Percentiles rank a stretch among this genome's conserved stretches.
phyloP scores from a whole-genome alignment of 2,329 filamentous ascomycete genomes.

The Annulohypoxylon truncatum region DNA sequence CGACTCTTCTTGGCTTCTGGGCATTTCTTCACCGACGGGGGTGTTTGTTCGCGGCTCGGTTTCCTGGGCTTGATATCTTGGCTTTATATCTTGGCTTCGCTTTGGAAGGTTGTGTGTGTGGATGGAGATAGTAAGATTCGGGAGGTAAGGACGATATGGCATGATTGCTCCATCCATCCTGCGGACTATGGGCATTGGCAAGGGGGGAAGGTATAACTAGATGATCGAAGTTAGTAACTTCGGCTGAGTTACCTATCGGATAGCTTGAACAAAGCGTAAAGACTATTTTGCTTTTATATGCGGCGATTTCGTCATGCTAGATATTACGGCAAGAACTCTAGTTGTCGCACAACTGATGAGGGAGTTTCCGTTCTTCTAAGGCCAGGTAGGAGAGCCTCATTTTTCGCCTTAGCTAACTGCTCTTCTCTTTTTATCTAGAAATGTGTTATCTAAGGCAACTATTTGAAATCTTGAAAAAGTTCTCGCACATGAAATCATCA shows the following conservation, averaged over 20 bases:
- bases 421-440: too few relatives aligned
- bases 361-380: background rate
- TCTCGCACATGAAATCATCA: too few relatives aligned
- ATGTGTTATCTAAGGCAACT: too few relatives aligned
- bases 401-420: too few relatives aligned
- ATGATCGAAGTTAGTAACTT: background rate
- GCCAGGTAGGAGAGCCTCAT: background rate
- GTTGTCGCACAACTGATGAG: background rate
- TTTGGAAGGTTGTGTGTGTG: background rate
- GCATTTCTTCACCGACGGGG: background rate
- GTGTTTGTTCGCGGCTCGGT: background rate
- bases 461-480: too few relatives aligned
- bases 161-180: background rate
- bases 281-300: background rate
- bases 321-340: background rate
- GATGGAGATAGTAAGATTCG: background rate
- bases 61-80: background rate
- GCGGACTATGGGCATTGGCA: background rate
- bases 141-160: background rate
- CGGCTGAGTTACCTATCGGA: too few relatives aligned
- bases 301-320: background rate
- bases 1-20: background rate
- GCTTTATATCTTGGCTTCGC: background rate
- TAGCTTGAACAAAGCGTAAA: background rate
- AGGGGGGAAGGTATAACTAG: background rate